Conservation (phyloP, 345 rosid species). For the Aurinia saxatilis region DNA sequence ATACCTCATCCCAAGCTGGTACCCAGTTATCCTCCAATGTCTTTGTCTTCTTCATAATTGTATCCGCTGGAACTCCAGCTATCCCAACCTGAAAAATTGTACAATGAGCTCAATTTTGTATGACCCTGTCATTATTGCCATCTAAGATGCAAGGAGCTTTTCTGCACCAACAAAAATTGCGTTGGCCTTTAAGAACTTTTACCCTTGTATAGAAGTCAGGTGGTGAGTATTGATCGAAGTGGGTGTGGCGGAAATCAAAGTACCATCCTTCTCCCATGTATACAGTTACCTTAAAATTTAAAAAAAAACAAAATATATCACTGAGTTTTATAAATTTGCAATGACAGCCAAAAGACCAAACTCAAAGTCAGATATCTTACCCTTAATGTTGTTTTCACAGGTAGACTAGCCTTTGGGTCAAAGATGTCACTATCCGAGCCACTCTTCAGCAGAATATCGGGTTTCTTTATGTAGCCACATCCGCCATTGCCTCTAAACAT, state of each 20-base stretch:
- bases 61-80: constrained; percentile 77
- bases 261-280: constrained; percentile 38
- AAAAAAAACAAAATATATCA: background rate
- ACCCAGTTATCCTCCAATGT: constrained; percentile 72
- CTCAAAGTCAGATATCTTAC: constrained; percentile 10
- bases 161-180: background rate
- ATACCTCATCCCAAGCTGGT: constrained; percentile 76
- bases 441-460: constrained; percentile 43
- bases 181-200: background rate
- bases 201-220: constrained; percentile 33
- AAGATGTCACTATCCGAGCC: constrained; percentile 40
- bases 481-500: constrained; percentile 73
- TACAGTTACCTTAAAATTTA: constrained; percentile 19
- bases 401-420: constrained; percentile 47
- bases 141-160: background rate
- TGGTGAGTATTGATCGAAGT: constrained; percentile 30
- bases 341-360: background rate
- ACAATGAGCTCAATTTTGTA: background rate
- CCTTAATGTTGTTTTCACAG: constrained; percentile 28
- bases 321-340: background rate
- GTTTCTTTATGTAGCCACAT: constrained; percentile 69
- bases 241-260: constrained; percentile 30
- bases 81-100: constrained; percentile 55
- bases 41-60: constrained; percentile 72
- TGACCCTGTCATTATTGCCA: background rate